Evolutionary conservation across 2,329 filamentous ascomycete genomes (phyloP), one percentile per base, ranked within the genome.

Genomic region (Venturia oleaginea): DNA sequence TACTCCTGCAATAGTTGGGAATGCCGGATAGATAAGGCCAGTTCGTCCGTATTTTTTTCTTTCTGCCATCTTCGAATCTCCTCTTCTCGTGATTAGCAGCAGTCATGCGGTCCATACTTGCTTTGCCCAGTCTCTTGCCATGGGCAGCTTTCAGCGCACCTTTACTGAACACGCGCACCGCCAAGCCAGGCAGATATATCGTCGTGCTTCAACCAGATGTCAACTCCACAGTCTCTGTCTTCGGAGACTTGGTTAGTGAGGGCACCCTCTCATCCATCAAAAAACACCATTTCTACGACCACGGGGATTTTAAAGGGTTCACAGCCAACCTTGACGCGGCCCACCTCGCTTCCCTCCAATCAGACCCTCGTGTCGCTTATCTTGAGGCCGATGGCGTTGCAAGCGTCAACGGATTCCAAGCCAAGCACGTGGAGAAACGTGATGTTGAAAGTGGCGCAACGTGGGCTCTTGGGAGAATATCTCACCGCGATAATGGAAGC

Each of bases 401-500:
- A 8, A 42, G 40, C 24, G 37, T 42, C 24, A 8, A 30, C 13
- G 54, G 37, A 64, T 60, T 67, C 19, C 62, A 64, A n/a, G 32
- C 30, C 61, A 32, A 51, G 24, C 37, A 30, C 59, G 54, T 48
- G 7, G 30, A 24, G 4, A 59, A 59, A 59, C 30, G 37, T 19
- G 30, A 34, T 34, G 10, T 40, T 10, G 30, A 64, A 27, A 22
- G 24, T 32, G 59, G 38, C 34, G 63, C 63, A 4, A 63, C 63
- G 8, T 65, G 63, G 63, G 63, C 61, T 37, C 60, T 65, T 17
- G 59, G 42, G 13, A 30, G 63, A 11, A 51, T 64, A 27, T 32
- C 68, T 74, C 30, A 61, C 70, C 15, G 66, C 73, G 24, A 32
- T n/a, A 60, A 64, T 11, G 68, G 70, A 11, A 67, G 67, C 8